These are phyloP conservation scores for Marchantia polymorpha DNA, from an alignment of 225 moss, liverwort and hornwort species.

Conservation along the genomic window DNA sequence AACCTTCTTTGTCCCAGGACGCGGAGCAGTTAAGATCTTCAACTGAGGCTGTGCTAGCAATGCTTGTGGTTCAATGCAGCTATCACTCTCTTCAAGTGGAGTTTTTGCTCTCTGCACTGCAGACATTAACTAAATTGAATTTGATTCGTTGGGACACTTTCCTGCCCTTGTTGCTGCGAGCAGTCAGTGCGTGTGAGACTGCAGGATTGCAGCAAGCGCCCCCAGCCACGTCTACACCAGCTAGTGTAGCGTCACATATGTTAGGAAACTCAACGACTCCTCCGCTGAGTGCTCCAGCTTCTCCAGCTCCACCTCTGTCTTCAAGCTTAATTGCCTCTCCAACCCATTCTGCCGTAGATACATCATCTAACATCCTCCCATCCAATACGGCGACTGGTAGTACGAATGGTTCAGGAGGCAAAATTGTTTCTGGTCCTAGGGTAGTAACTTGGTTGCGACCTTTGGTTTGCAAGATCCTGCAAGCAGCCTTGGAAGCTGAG, in stretches of 20 bases:
- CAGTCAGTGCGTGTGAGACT: constrained; percentile 63
- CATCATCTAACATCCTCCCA: constrained; percentile 29
- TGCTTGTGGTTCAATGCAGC: constrained; percentile 77
- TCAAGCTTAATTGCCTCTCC: constrained; percentile 62
- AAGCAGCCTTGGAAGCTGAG: constrained; percentile 66
- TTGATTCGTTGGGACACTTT: constrained; percentile 89
- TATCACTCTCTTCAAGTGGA: constrained; percentile 78
- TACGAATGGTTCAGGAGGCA: constrained; percentile 33
- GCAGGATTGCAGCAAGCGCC: constrained; percentile 51
- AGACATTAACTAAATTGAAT: constrained; percentile 62
- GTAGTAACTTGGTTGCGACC: constrained; percentile 80
- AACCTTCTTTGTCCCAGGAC: constrained; percentile 42
- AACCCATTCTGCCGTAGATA: constrained; percentile 69
- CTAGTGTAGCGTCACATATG: constrained; percentile 52
- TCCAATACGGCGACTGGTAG: constrained; percentile 19
- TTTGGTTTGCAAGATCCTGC: constrained; percentile 76
- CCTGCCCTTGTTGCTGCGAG: constrained; percentile 67
- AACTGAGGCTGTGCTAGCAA: constrained; percentile 69
- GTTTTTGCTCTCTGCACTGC: constrained; percentile 71
- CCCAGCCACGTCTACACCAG: constrained; percentile 50
- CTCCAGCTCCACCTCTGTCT: constrained; percentile 53
- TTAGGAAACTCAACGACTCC: constrained; percentile 50
- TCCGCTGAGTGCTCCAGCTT: constrained; percentile 46
- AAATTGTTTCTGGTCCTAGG: constrained; percentile 47
- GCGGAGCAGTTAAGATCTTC: constrained; percentile 74